phyloP scores from a whole-genome alignment of 805 yeast species.

The Zygotorulaspora sp. region DNA sequence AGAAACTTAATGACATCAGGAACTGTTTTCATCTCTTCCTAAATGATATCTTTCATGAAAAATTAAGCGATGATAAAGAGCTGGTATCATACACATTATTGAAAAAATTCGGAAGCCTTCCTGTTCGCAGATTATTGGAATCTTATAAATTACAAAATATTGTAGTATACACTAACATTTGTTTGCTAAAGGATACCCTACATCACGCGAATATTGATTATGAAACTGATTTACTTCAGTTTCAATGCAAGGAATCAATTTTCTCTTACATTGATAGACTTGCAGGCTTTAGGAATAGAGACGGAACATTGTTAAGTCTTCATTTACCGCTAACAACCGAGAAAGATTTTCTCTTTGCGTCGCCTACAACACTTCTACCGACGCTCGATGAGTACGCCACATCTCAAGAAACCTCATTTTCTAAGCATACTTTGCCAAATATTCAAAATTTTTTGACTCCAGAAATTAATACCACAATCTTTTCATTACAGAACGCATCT shows the following conservation, averaged over 20 bases:
- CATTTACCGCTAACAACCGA: constrained; percentile 2
- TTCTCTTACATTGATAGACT: constrained; percentile 16
- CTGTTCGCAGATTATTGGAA: constrained; percentile 13
- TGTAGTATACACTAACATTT: constrained; percentile 18
- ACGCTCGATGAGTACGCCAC: not conserved
- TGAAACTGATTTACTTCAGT: constrained; percentile 11
- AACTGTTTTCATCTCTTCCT: constrained; percentile 20
- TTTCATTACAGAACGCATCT: not conserved
- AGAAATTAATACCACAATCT: constrained; percentile 2
- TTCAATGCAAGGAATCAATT: constrained; percentile 13
- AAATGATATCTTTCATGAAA: constrained; percentile 19
- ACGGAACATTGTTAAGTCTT: constrained; percentile 2
- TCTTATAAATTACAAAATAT: constrained; percentile 16
- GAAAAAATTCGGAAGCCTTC: constrained; percentile 23
- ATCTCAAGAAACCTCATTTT: not conserved
- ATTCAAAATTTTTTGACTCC: too few relatives aligned
- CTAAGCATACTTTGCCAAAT: too few relatives aligned
- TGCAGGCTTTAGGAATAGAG: constrained; percentile 13
- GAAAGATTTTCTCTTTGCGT: not conserved
- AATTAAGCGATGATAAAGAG: constrained; percentile 5
- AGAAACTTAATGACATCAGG: constrained; percentile 20
- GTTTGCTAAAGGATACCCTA: constrained; percentile 17
- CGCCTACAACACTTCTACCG: constrained; percentile 8
- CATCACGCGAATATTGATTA: constrained; percentile 4
- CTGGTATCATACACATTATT: constrained; percentile 18